Evolutionary conservation across 2,329 filamentous ascomycete genomes (phyloP), one percentile per base, ranked within the genome.

Genomic region (Ceratocystis ficicola): DNA sequence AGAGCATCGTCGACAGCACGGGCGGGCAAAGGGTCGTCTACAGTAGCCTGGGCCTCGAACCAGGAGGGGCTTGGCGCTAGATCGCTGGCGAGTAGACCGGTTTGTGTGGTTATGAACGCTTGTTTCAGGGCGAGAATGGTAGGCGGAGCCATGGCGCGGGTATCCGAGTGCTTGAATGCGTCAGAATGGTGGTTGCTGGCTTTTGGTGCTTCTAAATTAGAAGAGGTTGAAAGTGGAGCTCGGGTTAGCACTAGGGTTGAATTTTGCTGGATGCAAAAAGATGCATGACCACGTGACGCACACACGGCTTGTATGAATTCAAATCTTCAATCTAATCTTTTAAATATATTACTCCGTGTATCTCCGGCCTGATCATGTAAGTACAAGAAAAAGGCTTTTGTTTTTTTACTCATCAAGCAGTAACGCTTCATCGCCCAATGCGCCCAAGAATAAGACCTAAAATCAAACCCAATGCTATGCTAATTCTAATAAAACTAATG

Each of bases 61-160:
- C 85, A 83, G 67, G 79, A 72, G 44, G 78, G 76, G 1, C 85
- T 83, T 0, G 82, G 82, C 12, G 77, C 71, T 66, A 87, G 78
- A 12, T 81, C 79, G 69, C 83, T 82, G 0, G 85, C 82, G 61
- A 90, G 80, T 41, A 83, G 77, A 10, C 83, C 82, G 65, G 83
- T 86, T 71, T 89, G 86, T 5, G 79, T 74, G 57, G 78, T 77
- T 44, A 89, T 77, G 73, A 90, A 90, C 68, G 78, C 72, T 62
- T 84, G 81, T 73, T 90, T 90, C 65, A 86, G 77, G 28, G 82
- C 77, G 60, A 85, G 77, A 68, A 86, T 79, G 1, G 84, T 85
- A 2, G 82, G 82, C 1, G 79, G 74, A 4, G 68, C 59, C 68
- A 69, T 69, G 17, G 55, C 62, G 65, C 6, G 52, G 28, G 52